These are phyloP conservation scores for Bruguiera sexangula DNA, from an alignment of 345 rosid genomes.

Conservation along the genomic window DNA sequence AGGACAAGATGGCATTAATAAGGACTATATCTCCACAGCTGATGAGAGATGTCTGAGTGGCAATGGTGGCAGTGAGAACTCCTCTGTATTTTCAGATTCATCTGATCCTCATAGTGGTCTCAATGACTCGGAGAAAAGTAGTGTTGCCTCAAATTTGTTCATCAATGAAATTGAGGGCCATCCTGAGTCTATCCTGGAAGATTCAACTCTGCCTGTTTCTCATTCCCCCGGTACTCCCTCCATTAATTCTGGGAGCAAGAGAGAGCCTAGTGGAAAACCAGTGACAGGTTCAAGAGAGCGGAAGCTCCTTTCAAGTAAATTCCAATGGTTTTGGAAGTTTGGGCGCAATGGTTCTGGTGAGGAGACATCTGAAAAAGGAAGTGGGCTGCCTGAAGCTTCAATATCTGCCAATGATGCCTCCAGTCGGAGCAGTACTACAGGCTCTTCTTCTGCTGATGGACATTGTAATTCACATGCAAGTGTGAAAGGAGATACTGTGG, in stretches of 20 bases:
- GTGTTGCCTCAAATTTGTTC: conserved; percentile 52
- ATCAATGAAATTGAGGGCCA: conserved; percentile 43
- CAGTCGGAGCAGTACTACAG: conserved; percentile 26
- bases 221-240: conserved; percentile 37
- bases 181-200: conserved; percentile 32
- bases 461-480: conserved; percentile 32
- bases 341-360: conserved; percentile 52
- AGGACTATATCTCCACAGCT: conserved; percentile 26
- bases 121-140: conserved; percentile 55
- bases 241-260: conserved; percentile 27
- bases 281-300: conserved; percentile 43
- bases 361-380: conserved; percentile 45
- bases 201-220: conserved; percentile 54
- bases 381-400: conserved; percentile 26
- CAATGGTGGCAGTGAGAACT: conserved; percentile 51
- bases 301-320: conserved; percentile 56
- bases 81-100: conserved; percentile 50
- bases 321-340: conserved; percentile 94
- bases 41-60: conserved; percentile 50
- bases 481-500: conserved; percentile 51
- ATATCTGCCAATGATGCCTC: conserved; percentile 30
- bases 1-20: conserved; percentile 21
- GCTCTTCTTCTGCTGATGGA: conserved; percentile 33
- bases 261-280: conserved; percentile 31
- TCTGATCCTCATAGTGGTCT: conserved; percentile 49